These are phyloP conservation scores for Brassica nigra DNA, from an alignment of 345 rosid species.

Conservation along the genomic window DNA sequence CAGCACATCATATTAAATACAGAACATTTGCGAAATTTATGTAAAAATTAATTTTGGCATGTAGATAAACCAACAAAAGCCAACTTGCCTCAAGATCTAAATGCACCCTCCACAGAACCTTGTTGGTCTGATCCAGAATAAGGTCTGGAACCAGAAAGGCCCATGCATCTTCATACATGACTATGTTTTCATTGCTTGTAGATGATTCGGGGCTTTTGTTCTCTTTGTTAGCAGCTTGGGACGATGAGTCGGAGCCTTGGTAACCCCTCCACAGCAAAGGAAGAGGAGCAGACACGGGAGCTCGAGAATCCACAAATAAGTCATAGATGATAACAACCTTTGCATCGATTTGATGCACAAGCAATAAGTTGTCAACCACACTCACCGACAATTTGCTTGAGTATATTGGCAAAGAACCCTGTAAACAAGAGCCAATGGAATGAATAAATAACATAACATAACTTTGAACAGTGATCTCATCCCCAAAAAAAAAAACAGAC, in stretches of 20 bases:
- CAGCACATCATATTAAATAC: conserved; percentile 23
- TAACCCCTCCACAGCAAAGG: conserved; percentile 81
- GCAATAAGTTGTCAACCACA: conserved; percentile 88
- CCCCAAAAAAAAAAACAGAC: neutral
- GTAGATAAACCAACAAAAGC: conserved; percentile 10
- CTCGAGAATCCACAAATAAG: conserved; percentile 85
- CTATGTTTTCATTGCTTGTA: conserved; percentile 54
- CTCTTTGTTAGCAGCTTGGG: conserved; percentile 54
- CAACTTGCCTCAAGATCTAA: conserved; percentile 84
- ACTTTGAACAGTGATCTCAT: neutral
- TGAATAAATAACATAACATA: conserved; percentile 17
- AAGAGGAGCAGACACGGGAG: conserved; percentile 98
- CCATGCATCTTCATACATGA: conserved; percentile 87
- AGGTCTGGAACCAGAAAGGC: conserved; percentile 90
- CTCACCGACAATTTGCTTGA: conserved; percentile 85
- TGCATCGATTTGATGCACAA: conserved; percentile 97
- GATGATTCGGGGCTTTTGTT: conserved; percentile 56
- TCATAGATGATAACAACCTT: conserved; percentile 96
- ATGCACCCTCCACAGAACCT: conserved; percentile 84
- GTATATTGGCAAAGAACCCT: conserved; percentile 97
- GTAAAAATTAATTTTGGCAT: neutral
- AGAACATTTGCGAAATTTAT: neutral
- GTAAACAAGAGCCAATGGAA: conserved; percentile 32
- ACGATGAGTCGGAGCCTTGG: conserved; percentile 52
- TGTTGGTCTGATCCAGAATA: conserved; percentile 69